phyloP scores from a whole-genome alignment of 2,329 filamentous ascomycete genomes.

The Xylariales sp. region DNA sequence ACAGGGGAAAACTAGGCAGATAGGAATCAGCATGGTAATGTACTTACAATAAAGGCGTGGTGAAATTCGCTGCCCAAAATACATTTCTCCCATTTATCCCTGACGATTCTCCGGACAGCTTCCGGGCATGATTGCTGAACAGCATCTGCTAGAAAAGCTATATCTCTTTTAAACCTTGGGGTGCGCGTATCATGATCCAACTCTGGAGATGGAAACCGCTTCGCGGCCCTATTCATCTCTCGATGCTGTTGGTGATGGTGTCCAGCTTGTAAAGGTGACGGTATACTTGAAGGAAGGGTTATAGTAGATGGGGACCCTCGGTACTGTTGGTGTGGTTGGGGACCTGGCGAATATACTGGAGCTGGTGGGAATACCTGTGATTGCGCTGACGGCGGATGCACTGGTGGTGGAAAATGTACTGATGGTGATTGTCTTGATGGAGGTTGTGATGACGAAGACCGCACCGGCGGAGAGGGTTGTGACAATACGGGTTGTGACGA shows the following conservation, averaged over 20 bases:
- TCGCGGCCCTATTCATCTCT: not conserved
- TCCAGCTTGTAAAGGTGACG: slow-evolving; percentile 3
- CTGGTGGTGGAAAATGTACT: not conserved
- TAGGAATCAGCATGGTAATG: slow-evolving; percentile 14
- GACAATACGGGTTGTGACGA: not conserved
- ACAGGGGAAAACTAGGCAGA: not conserved
- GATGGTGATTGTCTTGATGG: not conserved
- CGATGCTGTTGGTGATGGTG: not conserved
- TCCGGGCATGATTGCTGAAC: slow-evolving; percentile 57
- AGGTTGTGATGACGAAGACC: not conserved
- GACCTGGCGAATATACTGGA: no score
- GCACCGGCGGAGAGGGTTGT: no score
- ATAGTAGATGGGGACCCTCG: not conserved
- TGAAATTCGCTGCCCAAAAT: slow-evolving; percentile 65
- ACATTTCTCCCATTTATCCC: slow-evolving; percentile 64
- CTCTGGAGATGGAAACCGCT: slow-evolving; percentile 31
- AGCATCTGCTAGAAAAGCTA: slow-evolving; percentile 53
- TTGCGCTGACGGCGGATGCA: not conserved
- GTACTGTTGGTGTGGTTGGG: not conserved
- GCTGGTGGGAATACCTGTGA: no score
- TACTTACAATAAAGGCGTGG: slow-evolving; percentile 63
- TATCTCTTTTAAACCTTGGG: slow-evolving; percentile 55
- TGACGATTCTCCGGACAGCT: slow-evolving; percentile 60
- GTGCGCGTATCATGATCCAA: slow-evolving; percentile 36
- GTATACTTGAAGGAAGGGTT: slow-evolving; percentile 1